Percentiles rank a stretch among this genome's conserved stretches.
Conservation (phyloP, 139 green algal genomes). For the Coelastrella sp. region DNA sequence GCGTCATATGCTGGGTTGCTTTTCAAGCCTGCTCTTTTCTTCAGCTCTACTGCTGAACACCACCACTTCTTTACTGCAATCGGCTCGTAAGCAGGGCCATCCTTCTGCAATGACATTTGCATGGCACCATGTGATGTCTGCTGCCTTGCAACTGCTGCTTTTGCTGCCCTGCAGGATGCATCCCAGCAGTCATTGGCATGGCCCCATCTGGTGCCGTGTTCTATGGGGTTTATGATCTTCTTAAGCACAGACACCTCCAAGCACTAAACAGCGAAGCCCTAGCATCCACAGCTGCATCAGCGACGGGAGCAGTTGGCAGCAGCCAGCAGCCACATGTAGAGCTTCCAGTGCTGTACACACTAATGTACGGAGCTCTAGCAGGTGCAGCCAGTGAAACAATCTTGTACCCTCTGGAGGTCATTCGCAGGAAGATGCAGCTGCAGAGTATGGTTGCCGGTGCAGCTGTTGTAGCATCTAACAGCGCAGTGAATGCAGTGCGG, state of each 20-base stretch:
- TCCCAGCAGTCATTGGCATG: constrained; percentile 81
- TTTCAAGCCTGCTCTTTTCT: too few relatives aligned
- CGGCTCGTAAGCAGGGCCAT: background rate
- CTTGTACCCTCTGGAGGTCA: constrained; percentile 82
- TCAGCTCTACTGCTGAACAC: too few relatives aligned
- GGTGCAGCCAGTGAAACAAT: constrained; percentile 69
- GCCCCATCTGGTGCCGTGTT: constrained; percentile 85
- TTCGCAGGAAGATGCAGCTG: constrained; percentile 81
- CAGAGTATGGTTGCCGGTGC: constrained; percentile 56
- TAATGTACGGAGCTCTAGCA: constrained; percentile 51
- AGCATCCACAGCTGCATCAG: background rate
- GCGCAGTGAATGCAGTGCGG: background rate
- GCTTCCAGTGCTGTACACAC: constrained; percentile 40
- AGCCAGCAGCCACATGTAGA: constrained; percentile 20
- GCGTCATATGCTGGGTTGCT: too few relatives aligned
- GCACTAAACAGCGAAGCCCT: background rate
- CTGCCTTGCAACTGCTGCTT: background rate
- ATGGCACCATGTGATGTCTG: background rate
- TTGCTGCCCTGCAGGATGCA: constrained; percentile 59
- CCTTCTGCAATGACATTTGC: background rate
- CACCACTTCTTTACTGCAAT: background rate
- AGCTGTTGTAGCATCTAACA: background rate
- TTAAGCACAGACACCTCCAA: constrained; percentile 67
- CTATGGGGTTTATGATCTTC: constrained; percentile 85
- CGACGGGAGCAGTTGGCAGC: background rate